Evolutionary conservation across 257 asterid genomes (phyloP).

Genomic region (Hygrophila difformis): DNA sequence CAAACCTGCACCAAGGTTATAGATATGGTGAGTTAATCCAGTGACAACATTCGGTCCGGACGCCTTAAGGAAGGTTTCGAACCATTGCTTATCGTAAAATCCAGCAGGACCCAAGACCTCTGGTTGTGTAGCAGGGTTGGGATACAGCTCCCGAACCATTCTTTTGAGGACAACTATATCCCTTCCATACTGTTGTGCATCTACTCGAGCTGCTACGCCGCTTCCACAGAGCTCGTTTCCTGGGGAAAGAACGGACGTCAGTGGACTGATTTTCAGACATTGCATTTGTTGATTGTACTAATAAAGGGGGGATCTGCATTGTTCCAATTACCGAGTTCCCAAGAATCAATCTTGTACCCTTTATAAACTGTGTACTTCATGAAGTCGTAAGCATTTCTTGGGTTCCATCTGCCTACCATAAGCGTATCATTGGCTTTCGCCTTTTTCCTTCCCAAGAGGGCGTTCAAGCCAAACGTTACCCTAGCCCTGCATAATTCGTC

Average conservation of each 20-base stretch:
- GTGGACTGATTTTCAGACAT: too few species aligned
- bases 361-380: constrained; percentile 49
- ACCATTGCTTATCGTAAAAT: constrained; percentile 62
- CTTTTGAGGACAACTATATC: constrained; percentile 41
- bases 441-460: constrained; percentile 48
- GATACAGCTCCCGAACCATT: constrained; percentile 36
- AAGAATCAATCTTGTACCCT: constrained; percentile 78
- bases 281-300: too few species aligned
- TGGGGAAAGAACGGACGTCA: constrained; percentile 12
- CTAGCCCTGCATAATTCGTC: constrained; percentile 31
- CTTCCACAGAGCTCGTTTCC: constrained; percentile 76
- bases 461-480: constrained; percentile 69
- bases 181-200: constrained; percentile 62
- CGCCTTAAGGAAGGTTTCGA: constrained; percentile 31
- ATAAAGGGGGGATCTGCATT: too few species aligned
- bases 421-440: constrained; percentile 17
- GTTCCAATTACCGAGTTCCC: constrained; percentile 77
- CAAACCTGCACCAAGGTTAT: constrained; percentile 78
- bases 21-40: constrained; percentile 77
- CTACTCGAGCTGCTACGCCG: constrained; percentile 49
- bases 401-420: constrained; percentile 58
- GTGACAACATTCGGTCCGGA: constrained; percentile 53
- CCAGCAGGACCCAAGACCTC: constrained; percentile 74
- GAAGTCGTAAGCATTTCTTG: constrained; percentile 48
- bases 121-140: constrained; percentile 32